Percentiles rank a stretch among this genome's conserved stretches.
These are phyloP conservation scores for Botrytis hyacinthi DNA, from an alignment of 2,329 filamentous ascomycete species.

Conservation along the genomic window DNA sequence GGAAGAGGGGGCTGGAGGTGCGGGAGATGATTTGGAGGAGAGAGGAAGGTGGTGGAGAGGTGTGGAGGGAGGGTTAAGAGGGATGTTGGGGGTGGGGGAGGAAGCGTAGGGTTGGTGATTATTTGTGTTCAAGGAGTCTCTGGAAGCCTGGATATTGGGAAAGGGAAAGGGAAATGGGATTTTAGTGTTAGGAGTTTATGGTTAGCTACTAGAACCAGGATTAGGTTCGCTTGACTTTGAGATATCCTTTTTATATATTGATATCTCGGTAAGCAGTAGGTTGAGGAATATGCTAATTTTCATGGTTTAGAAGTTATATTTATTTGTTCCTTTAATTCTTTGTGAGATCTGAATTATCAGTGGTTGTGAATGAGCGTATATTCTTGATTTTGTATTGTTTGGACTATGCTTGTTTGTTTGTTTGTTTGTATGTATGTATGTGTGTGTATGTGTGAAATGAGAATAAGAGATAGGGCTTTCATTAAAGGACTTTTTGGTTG, in stretches of 20 bases:
- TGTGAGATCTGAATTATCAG: neutral
- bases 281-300: neutral
- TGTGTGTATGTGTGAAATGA: neutral
- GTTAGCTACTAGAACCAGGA: neutral
- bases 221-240: neutral
- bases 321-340: rapidly evolving
- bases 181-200: neutral
- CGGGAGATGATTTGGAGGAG: constrained; percentile 72
- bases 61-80: constrained; percentile 60
- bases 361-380: neutral
- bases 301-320: neutral
- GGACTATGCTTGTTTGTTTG: rapidly evolving
- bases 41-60: constrained; percentile 72
- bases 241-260: neutral
- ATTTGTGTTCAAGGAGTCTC: neutral
- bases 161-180: neutral
- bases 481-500: too few species aligned
- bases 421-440: rapidly evolving
- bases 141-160: neutral
- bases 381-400: neutral
- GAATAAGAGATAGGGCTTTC: neutral
- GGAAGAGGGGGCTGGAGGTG: constrained; percentile 62
- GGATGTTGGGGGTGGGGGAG: constrained; percentile 59
- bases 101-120: constrained; percentile 20
- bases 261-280: neutral